These are phyloP conservation scores for Phytophthora europaea DNA, from an alignment of 352 stramenopile genomes.

Conservation along the genomic window DNA sequence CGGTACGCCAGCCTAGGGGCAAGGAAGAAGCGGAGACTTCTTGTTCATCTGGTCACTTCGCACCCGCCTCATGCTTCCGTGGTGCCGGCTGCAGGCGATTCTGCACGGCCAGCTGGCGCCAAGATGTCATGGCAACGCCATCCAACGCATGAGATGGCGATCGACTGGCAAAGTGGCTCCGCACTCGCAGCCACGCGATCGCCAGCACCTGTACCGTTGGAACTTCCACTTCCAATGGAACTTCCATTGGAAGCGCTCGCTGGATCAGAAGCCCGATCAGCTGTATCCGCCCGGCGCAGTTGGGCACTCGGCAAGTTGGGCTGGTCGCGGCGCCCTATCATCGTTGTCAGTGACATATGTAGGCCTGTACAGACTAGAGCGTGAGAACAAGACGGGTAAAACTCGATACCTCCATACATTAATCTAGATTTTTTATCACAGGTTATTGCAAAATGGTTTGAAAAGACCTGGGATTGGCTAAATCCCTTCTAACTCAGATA, in stretches of 20 bases:
- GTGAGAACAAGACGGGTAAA: too few species aligned
- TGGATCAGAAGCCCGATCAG: conserved; percentile 36
- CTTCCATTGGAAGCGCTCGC: too few species aligned
- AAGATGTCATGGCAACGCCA: conserved; percentile 13
- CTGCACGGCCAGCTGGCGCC: conserved; percentile 21
- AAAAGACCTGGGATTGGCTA: too few species aligned
- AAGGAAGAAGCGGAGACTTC: conserved; percentile 35
- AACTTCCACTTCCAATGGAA: too few species aligned
- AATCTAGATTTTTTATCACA: too few species aligned
- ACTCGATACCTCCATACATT: too few species aligned
- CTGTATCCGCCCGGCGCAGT: conserved; percentile 24
- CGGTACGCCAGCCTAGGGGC: conserved; percentile 1
- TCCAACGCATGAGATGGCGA: conserved; percentile 1
- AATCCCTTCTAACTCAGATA: too few species aligned
- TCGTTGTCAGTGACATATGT: too few species aligned
- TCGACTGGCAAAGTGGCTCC: conserved; percentile 25
- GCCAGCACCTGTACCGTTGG: conserved; percentile 24
- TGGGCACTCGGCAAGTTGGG: background rate
- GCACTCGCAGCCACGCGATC: conserved; percentile 18
- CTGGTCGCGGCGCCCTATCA: background rate
- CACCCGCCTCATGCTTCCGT: conserved; percentile 38
- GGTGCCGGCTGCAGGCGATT: conserved; percentile 14
- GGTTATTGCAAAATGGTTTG: too few species aligned
- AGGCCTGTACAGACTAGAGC: too few species aligned
- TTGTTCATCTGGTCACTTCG: conserved; percentile 34